Evolutionary conservation across 1,139 yeast genomes (phyloP), one percentile per base, ranked within the genome.

Genomic region (Hanseniaspora sp.): DNA sequence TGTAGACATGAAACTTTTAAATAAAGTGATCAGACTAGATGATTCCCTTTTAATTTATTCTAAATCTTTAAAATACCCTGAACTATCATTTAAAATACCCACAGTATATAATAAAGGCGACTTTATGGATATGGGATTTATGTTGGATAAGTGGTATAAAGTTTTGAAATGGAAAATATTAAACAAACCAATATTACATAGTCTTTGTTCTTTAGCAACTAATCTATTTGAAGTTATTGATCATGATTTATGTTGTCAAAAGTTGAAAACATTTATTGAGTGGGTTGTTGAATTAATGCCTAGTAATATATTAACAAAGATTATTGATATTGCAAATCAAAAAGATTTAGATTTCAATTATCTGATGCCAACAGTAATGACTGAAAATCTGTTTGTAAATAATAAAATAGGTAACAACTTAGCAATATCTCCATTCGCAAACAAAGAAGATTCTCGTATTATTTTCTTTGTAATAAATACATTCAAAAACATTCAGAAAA

Each of bases 21-120:
- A 48, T 39, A 48, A 51, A 30, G 48, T 48, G 1, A 45, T 48
- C 6, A 48, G 47, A 40, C 15, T 48, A 12, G 44, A 44, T 28
- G 51, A 44, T n/a, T 42, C 35, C n/a, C 29, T 46, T 23, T 37
- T 54, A 15, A 37, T 66, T 30, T 63, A 61, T 55, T 55, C 64
- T 34, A 66, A 63, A 55, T 64, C 64, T 47, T 59, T 61, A 12
- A 55, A 59, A 2, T 53, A 63, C 37, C 69, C 69, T 9, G 68
- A 66, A 53, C 56, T 66, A 9, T 66, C 62, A 47, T 46, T 66
- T 9, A 54, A 57, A 41, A 59, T 61, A 41, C 56, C 56, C 5
- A 38, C 38, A 17, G 48, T 40, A 12, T 43, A 57, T 17, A 47
- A 38, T 9, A 40, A 35, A 9, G 38, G 40, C 5, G 30, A 28